Base-by-base conservation (phyloP, 192 early-diverging fungal species). In the Gryganskiella cystojenkinii region DNA sequence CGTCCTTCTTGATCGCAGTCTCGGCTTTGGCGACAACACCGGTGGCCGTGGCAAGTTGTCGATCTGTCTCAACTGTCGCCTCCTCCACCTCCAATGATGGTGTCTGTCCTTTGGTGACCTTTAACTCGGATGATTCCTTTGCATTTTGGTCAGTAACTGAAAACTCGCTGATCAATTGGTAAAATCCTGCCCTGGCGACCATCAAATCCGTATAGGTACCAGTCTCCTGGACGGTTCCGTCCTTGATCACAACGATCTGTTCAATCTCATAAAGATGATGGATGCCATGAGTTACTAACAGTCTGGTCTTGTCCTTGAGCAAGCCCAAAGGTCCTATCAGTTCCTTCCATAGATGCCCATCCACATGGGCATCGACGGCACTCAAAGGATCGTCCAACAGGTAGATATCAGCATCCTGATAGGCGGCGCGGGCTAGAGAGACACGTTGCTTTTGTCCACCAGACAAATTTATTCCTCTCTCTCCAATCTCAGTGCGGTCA, bases 401-500 rank as follows among this genome's bases (percentile, higher is more conserved):
- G 53, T 78, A 78, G 7, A 78, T 53, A 79, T 97, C 95, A 7
- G 95, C 91, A 24, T 91, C 83, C 24, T 92, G 85, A 71, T 99
- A 99, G 27, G 96, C 95, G 2, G 97, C 96, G 47, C 71, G 90
- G 75, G 84, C 87, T 33, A 87, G 57, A 9, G 84, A 85, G 17
- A 86, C 78, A 60, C 88, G 88, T n/a, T 90, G 89, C 70, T 95
- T 96, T 61, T 98, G 97, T 15, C 97, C 97, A 55, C 97, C 97
- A 33, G 92, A 94, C 25, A 98, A 82, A 46, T 93, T 96, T 70
- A 96, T 91, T 40, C 97, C 97, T 64, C 88, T 86, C 72, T 96
- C 94, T 33, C 96, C 95, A 82, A 96, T 94, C 68, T 98, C 95
- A 6, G 95, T 96, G 80, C 87, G 72, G 76, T 99, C 98, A 5